A percentile compares a stretch with the other conserved stretches of the same genome.
phyloP scores from a whole-genome alignment of 2,329 filamentous ascomycete species.

The Neonectria magnoliae region DNA sequence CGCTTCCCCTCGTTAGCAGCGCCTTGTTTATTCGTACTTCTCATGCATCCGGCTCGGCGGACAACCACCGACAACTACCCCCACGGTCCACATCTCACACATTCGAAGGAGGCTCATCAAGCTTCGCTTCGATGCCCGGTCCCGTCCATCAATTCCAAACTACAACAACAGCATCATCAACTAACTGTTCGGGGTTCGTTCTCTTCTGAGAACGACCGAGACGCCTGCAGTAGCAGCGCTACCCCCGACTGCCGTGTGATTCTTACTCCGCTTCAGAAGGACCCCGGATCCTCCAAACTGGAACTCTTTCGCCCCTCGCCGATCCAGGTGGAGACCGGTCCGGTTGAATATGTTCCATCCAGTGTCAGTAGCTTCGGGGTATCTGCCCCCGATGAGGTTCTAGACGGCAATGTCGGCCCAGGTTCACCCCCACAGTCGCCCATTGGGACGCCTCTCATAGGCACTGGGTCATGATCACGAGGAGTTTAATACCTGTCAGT shows the following conservation, averaged over 20 bases:
- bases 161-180: not conserved
- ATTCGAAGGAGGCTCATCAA: not conserved
- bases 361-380: conserved; percentile 14
- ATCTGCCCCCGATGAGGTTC: conserved; percentile 22
- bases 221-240: not conserved
- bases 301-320: conserved; percentile 8
- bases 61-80: conserved; percentile 16
- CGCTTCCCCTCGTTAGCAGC: not conserved
- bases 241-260: not conserved
- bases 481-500: conserved; percentile 21
- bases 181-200: not conserved
- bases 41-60: conserved; percentile 7
- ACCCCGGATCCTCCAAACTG: not conserved
- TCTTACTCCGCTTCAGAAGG: not conserved
- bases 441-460: conserved; percentile 10
- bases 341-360: conserved; percentile 22
- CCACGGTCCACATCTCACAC: conserved; percentile 3
- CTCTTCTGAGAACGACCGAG: conserved; percentile 2
- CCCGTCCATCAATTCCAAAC: conserved; percentile 2
- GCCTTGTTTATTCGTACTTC: not conserved
- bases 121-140: not conserved
- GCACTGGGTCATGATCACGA: conserved; percentile 17
- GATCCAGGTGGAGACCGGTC: conserved; percentile 20
- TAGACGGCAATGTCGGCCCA: conserved; percentile 18
- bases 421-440: conserved; percentile 16